phyloP scores from a whole-genome alignment of 2,329 filamentous ascomycete genomes.

The Calcarisporium arbuscula region DNA sequence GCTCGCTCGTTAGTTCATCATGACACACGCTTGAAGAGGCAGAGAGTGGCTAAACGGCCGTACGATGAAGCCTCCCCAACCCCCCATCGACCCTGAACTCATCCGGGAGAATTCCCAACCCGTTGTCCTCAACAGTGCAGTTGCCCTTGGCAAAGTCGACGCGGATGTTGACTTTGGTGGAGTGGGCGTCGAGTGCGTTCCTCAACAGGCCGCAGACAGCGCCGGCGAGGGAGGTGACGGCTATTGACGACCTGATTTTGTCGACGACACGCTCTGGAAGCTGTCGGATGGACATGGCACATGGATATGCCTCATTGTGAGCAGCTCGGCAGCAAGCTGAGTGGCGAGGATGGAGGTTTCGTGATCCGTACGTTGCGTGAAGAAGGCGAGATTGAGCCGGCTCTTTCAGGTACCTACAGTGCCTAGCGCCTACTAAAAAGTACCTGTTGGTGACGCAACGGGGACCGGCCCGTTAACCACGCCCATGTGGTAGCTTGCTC shows the following conservation, averaged over 20 bases:
- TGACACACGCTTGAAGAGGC: too few species aligned
- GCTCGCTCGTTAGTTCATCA: too few species aligned
- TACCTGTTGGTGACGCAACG: too few species aligned
- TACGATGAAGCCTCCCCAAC: constrained; percentile 68
- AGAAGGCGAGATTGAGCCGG: too few species aligned
- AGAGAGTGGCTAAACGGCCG: too few species aligned
- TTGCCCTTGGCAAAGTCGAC: constrained; percentile 71
- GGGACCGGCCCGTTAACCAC: too few species aligned
- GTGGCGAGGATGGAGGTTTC: not conserved
- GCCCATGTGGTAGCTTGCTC: too few species aligned
- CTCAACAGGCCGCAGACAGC: constrained; percentile 68
- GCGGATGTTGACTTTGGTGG: constrained; percentile 60
- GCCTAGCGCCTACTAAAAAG: too few species aligned
- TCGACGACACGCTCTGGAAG: constrained; percentile 66
- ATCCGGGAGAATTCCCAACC: constrained; percentile 62
- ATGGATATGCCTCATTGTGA: constrained; percentile 12
- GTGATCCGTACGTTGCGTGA: too few species aligned
- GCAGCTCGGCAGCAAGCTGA: not conserved
- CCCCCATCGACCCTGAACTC: constrained; percentile 70
- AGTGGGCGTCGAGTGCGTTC: constrained; percentile 78
- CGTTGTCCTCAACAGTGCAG: constrained; percentile 81
- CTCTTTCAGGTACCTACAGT: too few species aligned
- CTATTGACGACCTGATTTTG: constrained; percentile 80
- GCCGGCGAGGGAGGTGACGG: constrained; percentile 66
- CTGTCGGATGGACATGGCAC: constrained; percentile 56